A percentile compares a stretch with the other conserved stretches of the same genome.
phyloP scores from a whole-genome alignment of 1,139 yeast genomes.

The Yamadazyma sp. region DNA sequence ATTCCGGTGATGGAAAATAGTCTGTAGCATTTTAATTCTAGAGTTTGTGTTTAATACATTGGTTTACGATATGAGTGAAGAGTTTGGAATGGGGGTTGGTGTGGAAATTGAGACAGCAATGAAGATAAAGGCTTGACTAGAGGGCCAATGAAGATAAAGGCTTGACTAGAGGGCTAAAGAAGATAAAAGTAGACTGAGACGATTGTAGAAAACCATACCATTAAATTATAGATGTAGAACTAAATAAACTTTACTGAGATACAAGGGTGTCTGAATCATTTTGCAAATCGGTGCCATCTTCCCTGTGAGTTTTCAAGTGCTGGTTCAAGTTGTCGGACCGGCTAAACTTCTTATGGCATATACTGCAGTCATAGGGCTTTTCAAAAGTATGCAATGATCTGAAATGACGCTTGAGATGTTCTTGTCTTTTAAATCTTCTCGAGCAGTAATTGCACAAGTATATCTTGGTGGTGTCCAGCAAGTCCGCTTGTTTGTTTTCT shows the following conservation, averaged over 20 bases:
- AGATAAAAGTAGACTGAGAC: too few species aligned
- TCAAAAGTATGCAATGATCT: slow-evolving; percentile 73
- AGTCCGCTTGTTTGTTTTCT: slow-evolving; percentile 48
- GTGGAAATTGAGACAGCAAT: not conserved
- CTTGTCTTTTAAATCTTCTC: slow-evolving; percentile 71
- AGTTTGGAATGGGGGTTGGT: not conserved
- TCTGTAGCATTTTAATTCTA: slow-evolving; percentile 1
- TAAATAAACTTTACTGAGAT: too few species aligned
- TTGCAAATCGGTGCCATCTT: slow-evolving; percentile 23
- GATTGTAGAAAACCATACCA: too few species aligned
- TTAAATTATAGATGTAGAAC: not conserved
- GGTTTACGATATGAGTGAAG: not conserved
- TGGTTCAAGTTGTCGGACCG: slow-evolving; percentile 75
- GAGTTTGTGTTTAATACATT: not conserved
- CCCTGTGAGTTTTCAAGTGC: slow-evolving; percentile 69
- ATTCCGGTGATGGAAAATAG: slow-evolving; percentile 5
- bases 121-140: too few species aligned
- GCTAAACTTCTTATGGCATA: slow-evolving; percentile 72
- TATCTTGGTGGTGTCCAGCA: slow-evolving; percentile 41
- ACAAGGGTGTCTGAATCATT: too few species aligned
- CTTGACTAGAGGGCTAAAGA: too few species aligned
- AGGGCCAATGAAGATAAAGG: too few species aligned
- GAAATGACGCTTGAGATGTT: slow-evolving; percentile 75
- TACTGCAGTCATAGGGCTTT: slow-evolving; percentile 70
- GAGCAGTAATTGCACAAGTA: slow-evolving; percentile 52